A percentile compares a stretch with the other conserved stretches of the same genome.
Evolutionary conservation across 1,284 basidiomycete genomes (phyloP).

Genomic region (Macrocystidia cucumis): DNA sequence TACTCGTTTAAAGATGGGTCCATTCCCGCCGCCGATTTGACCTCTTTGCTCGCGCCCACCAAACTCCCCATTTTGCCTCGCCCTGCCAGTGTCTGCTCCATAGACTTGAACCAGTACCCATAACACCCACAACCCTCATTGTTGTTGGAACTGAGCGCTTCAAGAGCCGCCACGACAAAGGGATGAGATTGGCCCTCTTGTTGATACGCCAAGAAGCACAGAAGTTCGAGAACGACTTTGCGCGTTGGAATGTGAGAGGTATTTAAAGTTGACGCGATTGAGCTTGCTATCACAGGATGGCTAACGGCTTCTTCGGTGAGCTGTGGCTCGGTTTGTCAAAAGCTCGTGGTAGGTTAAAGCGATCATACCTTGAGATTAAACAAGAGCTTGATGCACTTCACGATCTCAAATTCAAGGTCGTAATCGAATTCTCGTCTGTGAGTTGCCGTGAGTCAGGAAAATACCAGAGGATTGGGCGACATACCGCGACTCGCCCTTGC

Average conservation of each 20-base stretch:
- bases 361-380: conserved; percentile 69
- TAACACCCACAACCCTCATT: conserved; percentile 60
- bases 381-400: conserved; percentile 84
- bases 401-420: conserved; percentile 80
- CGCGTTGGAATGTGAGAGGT: conserved; percentile 79
- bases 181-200: conserved; percentile 43
- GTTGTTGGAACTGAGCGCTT: conserved; percentile 59
- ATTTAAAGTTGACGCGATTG: conserved; percentile 82
- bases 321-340: no score
- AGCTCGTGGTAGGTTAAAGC: no score
- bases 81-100: conserved; percentile 75
- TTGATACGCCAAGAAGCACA: conserved; percentile 60
- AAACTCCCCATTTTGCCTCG: conserved; percentile 93
- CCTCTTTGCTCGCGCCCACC: conserved; percentile 90
- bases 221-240: conserved; percentile 75
- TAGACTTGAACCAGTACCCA: conserved; percentile 85
- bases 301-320: conserved; percentile 76
- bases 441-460: neutral
- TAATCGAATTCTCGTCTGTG: conserved; percentile 60
- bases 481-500: conserved; percentile 59
- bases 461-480: conserved; percentile 14
- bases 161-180: conserved; percentile 57
- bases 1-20: conserved; percentile 76
- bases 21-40: conserved; percentile 58
- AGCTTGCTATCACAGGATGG: conserved; percentile 73